Evolutionary conservation across 164 flowering plant genomes (phyloP).

Genomic region (Warburgia ugandensis): DNA sequence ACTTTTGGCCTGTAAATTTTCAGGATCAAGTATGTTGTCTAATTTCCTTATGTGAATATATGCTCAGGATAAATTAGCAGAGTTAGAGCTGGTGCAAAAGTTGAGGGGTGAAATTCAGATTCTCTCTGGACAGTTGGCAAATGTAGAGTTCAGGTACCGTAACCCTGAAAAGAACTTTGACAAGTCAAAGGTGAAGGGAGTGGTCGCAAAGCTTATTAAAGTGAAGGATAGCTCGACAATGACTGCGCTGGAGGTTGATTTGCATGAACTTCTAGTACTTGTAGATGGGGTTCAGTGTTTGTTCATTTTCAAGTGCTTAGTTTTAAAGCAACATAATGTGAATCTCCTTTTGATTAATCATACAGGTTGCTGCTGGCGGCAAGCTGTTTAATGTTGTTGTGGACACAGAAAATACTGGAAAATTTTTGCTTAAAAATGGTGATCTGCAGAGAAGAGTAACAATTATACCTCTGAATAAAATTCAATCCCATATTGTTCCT

Average conservation of each 20-base stretch:
- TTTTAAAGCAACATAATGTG: background rate
- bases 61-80: constrained; percentile 61
- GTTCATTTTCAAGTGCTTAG: background rate
- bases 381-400: constrained; percentile 90
- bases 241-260: constrained; percentile 84
- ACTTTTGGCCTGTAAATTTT: background rate
- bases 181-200: constrained; percentile 93
- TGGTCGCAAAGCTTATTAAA: constrained; percentile 84
- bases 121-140: constrained; percentile 59
- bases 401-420: constrained; percentile 89
- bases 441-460: constrained; percentile 85
- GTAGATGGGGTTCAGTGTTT: too few species aligned
- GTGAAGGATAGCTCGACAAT: constrained; percentile 77
- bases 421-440: constrained; percentile 78
- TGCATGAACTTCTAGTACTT: too few species aligned
- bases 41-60: constrained; percentile 1
- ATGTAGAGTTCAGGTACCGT: constrained; percentile 66
- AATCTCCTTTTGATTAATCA: background rate
- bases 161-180: constrained; percentile 79
- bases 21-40: background rate
- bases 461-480: constrained; percentile 88
- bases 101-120: constrained; percentile 61
- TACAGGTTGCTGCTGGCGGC: constrained; percentile 95
- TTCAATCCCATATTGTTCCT: constrained; percentile 49
- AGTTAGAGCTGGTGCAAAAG: constrained; percentile 62